Evolutionary conservation across 768 basidiomycete genomes (phyloP), one percentile per base, ranked within the genome.

Genomic region (Russula griseocarnosa): DNA sequence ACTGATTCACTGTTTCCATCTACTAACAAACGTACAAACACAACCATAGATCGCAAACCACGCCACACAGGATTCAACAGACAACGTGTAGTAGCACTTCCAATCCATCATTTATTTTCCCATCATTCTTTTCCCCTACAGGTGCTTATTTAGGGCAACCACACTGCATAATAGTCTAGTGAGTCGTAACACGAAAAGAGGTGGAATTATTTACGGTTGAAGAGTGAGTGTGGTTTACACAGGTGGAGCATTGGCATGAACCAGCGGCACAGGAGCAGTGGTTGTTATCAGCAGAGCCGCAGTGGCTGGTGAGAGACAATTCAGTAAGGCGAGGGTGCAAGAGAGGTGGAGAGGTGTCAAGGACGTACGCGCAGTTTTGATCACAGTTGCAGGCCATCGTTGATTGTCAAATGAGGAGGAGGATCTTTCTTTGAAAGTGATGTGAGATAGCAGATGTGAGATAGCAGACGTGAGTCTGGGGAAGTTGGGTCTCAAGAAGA

Each of bases 301-400:
- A 67, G 20, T 34, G 18, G 28, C 66, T 67, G 44, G n/a, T 7
- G 20, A 30, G 24, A 55, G n/a, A 4, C 13, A 14, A 22, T n/a
- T 67, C 47, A 57, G 55, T 24, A 36, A 3, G 44, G 22, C 8
- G n/a, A 46, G 7, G 14, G 38, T 24, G 16, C 30, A 47, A 30
- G n/a, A 40, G 5, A 20, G n/a, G n/a, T n/a, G n/a, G n/a, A n/a
- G n/a, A n/a, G 30, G 38, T 10, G 10, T 20, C 22, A 64, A 34
- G 30, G 5, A 10, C 64, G 18, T 46, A 64, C 65, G 57, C 10
- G 65, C 62, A 59, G 34, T 56, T 14, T 28, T 51, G 20, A 47
- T 24, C 26, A 22, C 64, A 65, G 24, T 22, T 22, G 59, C 64
- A 65, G 30, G 59, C 59, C 64, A 65, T 65, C 5, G 30, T 61